Base-by-base conservation (phyloP, 495 filamentous ascomycete species). In the Trichoderma orchidacearum region DNA sequence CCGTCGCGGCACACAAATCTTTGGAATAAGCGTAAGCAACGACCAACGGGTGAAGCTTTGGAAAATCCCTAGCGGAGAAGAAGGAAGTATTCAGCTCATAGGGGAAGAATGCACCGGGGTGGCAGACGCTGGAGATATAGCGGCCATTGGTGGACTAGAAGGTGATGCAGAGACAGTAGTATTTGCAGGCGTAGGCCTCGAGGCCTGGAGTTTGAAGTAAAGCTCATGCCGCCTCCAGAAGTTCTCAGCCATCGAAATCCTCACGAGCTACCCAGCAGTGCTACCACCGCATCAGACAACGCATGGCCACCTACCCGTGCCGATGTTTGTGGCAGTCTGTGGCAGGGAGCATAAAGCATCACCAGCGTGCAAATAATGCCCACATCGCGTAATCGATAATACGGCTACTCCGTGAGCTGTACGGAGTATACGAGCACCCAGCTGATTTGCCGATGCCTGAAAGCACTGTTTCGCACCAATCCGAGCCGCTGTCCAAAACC, bases 41-140 rank as follows among this genome's bases (percentile, higher is more conserved):
- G 93, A 96, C 63, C 90, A 96, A 70, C 76, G 83, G 21, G 64
- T 96, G 55, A 89, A 86, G 63, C 60, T 85, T 2, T 96, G 92
- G 91, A 69, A 79, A 53, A 58, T 71, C 30, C 28, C 55, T 5
- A 69, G 60, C 11, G 65, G 68, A 28, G 58, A 32, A 7, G 53
- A 54, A 4, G 58, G 60, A 4, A 35, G 13, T 21, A 64, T 86
- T 5, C 62, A 62, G 48, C 58, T 81, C 41, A 29, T 77, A 8
- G 70, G 70, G 5, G 76, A 84, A 57, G 64, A 67, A 36, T 85
- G 79, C 55, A 86, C 81, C 58, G 67, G 79, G 21, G 80, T 90
- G 25, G 85, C 86, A 23, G 87, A 91, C 38, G 63, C 73, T 6
- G 66, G 64, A 30, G 66, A 61, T 15, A 41, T 71, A 31, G 64